Percentiles rank a stretch among this genome's conserved stretches.
phyloP scores from a whole-genome alignment of 169 alveolate species.

The Fabrea salina region DNA sequence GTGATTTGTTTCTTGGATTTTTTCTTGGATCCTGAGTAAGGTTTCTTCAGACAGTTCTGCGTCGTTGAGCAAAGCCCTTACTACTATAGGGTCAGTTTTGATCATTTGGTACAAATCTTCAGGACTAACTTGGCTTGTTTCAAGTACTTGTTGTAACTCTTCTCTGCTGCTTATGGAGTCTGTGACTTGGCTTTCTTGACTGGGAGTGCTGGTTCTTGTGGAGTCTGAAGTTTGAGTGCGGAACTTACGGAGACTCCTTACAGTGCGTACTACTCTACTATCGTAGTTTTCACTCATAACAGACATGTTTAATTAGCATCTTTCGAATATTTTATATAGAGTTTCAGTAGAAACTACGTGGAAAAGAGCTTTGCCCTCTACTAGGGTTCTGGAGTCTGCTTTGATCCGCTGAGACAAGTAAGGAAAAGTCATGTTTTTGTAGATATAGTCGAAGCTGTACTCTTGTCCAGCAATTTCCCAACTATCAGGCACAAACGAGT shows the following conservation, averaged over 20 bases:
- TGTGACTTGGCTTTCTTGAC: background rate
- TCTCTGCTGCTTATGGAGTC: constrained; percentile 19
- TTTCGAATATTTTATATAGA: background rate
- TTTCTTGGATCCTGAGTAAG: background rate
- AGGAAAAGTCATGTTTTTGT: constrained; percentile 9
- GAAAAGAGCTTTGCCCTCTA: background rate
- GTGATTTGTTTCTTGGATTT: background rate
- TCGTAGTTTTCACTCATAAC: no score
- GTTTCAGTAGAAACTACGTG: constrained; percentile 18
- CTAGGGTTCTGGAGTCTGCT: background rate
- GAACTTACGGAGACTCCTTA: background rate
- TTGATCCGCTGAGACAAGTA: background rate
- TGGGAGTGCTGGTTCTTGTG: constrained; percentile 25
- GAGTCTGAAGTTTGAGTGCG: background rate
- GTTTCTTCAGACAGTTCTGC: background rate
- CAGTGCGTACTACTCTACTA: background rate
- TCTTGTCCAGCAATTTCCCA: background rate
- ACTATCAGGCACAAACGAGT: constrained; percentile 12
- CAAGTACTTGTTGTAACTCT: background rate
- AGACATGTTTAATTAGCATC: constrained; percentile 8
- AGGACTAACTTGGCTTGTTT: background rate
- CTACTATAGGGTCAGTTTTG: background rate
- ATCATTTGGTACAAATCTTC: background rate
- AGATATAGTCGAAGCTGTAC: background rate
- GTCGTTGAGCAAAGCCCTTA: constrained; percentile 1